These are phyloP conservation scores for Cyclocybe aegerita DNA, from an alignment of 768 basidiomycete species.

Conservation along the genomic window DNA sequence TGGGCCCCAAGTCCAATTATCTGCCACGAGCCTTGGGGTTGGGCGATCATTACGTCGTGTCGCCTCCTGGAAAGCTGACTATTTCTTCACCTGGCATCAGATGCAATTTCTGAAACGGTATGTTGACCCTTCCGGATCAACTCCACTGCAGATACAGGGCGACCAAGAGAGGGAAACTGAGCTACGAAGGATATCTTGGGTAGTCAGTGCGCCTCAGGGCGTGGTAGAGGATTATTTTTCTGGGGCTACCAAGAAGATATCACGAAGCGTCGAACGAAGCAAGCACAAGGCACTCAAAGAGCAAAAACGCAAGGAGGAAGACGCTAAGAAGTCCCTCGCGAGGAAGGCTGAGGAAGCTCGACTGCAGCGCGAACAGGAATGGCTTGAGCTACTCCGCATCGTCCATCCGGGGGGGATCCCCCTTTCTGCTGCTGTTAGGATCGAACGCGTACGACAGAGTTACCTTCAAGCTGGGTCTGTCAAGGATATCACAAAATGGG, in stretches of 20 bases:
- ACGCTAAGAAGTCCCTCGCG: constrained; percentile 48
- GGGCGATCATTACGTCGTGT: constrained; percentile 56
- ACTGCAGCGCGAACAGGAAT: constrained; percentile 59
- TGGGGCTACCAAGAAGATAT: constrained; percentile 35
- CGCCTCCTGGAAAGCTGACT: constrained; percentile 59
- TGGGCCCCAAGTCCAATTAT: constrained; percentile 6
- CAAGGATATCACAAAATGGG: constrained; percentile 58
- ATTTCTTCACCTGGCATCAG: constrained; percentile 69
- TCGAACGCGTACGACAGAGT: constrained; percentile 53
- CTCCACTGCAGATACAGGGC: constrained; percentile 50
- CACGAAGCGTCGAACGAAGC: constrained; percentile 43
- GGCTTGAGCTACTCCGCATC: constrained; percentile 55
- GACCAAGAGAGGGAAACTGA: constrained; percentile 27
- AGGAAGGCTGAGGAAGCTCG: constrained; percentile 67
- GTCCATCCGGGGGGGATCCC: constrained; percentile 55
- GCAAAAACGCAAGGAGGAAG: constrained; percentile 38
- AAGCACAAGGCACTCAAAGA: constrained; percentile 30
- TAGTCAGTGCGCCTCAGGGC: constrained; percentile 55
- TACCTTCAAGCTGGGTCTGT: constrained; percentile 60
- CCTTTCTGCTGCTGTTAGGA: constrained; percentile 45
- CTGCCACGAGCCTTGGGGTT: constrained; percentile 26
- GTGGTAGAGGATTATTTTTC: constrained; percentile 46
- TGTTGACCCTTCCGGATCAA: constrained; percentile 42
- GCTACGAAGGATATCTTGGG: constrained; percentile 48
- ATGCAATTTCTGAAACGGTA: constrained; percentile 59